Evolutionary conservation across 2,329 filamentous ascomycete species (phyloP), one percentile per base, ranked within the genome.

Genomic region (Hypoxylon sp.): DNA sequence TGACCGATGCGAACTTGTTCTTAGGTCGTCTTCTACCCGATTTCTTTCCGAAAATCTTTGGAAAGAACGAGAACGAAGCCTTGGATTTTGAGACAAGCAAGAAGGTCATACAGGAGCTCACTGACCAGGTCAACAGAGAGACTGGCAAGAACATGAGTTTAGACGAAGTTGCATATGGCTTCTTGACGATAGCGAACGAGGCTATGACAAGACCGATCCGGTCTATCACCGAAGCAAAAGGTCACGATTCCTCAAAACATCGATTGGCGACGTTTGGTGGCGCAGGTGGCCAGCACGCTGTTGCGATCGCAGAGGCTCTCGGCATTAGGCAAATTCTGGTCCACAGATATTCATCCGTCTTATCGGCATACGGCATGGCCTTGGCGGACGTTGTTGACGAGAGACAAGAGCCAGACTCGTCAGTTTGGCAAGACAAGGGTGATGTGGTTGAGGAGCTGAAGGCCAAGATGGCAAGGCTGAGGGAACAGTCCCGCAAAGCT

Each of bases 11-110:
- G 1, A 97, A 97, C 73, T 79, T 97, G 5, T 93, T 93, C 73
- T 87, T 97, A 0, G 94, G 94, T 0, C 87, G 94, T 41, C 83
- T 98, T 3, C 81, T 97, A 1, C 94, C 94, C 0, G 93, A 97
- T 68, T 97, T 96, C 83, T 98, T 98, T 75, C 94, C 94, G 0
- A 95, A 94, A 78, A 98, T 98, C 65, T 98, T 98, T 74, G 95
- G 95, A 49, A 91, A 93, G 78, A 91, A 94, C 48, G 94, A 98
- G 77, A 86, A 97, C 63, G 88, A 96, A 77, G 90, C 90, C 0
- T 81, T 98, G 1, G 94, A 97, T 76, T 83, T 87, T 1, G 86
- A 91, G 62, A 91, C 92, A 0, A 97, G 93, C 73, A 87, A 89
- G 77, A 89, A 87, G 73, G 86, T 93, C 0, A 92, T 98, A 67